These are phyloP conservation scores for Linnemannia elongata DNA, from an alignment of 192 early-diverging fungal species.

Conservation along the genomic window DNA sequence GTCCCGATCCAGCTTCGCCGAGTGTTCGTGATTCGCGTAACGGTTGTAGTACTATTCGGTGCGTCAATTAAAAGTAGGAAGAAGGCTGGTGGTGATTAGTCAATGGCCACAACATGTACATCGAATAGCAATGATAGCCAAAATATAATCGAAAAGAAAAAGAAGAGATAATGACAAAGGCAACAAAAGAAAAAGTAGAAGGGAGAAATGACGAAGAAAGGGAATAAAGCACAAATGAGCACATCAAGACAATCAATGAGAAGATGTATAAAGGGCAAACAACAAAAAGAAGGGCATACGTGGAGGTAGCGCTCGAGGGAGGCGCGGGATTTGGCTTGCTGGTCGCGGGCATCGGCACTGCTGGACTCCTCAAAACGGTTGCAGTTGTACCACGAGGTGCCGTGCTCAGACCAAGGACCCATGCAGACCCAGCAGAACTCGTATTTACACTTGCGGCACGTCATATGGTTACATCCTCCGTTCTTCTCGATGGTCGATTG, in stretches of 20 bases:
- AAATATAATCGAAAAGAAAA: constrained; percentile 20
- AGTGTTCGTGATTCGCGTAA: constrained; percentile 98
- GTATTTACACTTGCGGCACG: constrained; percentile 96
- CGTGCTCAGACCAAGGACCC: constrained; percentile 98
- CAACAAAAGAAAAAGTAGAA: neutral
- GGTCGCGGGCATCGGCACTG: constrained; percentile 87
- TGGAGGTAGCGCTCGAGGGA: constrained; percentile 96
- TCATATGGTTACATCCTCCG: constrained; percentile 99
- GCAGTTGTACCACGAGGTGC: constrained; percentile 97
- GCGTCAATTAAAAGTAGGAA: neutral
- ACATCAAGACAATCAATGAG: neutral
- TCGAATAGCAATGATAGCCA: neutral
- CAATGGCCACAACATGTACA: neutral
- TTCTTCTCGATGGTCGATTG: constrained; percentile 98
- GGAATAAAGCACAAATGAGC: neutral
- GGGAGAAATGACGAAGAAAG: neutral
- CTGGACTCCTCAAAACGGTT: constrained; percentile 96
- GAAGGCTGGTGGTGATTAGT: neutral
- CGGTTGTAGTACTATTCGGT: constrained; percentile 90
- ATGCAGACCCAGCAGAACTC: constrained; percentile 99
- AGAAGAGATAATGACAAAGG: neutral
- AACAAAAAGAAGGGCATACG: constrained; percentile 63
- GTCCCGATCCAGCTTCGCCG: constrained; percentile 86
- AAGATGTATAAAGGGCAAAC: neutral
- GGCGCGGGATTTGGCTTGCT: constrained; percentile 88